Conservation (phyloP, 2,329 filamentous ascomycete genomes). For the Tolypocladium ophioglossoides region DNA sequence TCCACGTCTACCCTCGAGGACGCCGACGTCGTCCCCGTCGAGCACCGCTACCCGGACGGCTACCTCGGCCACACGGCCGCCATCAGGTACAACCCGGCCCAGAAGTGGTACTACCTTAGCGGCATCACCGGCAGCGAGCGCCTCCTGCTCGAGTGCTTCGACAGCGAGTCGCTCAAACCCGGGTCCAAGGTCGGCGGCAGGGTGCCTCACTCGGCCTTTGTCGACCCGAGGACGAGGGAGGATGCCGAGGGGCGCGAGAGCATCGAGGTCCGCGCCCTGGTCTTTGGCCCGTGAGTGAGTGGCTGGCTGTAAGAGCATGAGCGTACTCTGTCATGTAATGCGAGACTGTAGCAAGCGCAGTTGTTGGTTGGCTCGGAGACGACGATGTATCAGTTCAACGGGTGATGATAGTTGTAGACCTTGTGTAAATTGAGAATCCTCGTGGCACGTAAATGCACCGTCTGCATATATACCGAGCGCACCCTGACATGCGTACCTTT, state of each 20-base stretch:
- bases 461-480: not conserved
- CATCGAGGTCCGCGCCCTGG: slow-evolving; percentile 78
- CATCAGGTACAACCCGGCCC: slow-evolving; percentile 48
- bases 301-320: not conserved
- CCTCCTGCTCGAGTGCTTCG: slow-evolving; percentile 70
- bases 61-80: slow-evolving; percentile 66
- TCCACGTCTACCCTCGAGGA: slow-evolving; percentile 51
- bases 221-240: slow-evolving; percentile 58
- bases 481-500: not conserved
- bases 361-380: not conserved
- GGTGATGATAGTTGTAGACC: not conserved
- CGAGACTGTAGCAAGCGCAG: not conserved
- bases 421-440: not conserved
- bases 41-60: slow-evolving; percentile 56
- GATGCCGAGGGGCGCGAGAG: slow-evolving; percentile 70
- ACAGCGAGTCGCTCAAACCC: slow-evolving; percentile 47
- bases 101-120: slow-evolving; percentile 72
- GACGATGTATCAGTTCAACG: not conserved
- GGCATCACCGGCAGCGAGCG: slow-evolving; percentile 66
- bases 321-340: not conserved
- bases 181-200: slow-evolving; percentile 42
- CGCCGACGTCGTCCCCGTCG: slow-evolving; percentile 57
- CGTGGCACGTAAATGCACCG: not conserved
- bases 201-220: slow-evolving; percentile 68
- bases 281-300: slow-evolving; percentile 52